Conservation (phyloP, 805 yeast genomes). For the Lipomyces yamanashiensis region DNA sequence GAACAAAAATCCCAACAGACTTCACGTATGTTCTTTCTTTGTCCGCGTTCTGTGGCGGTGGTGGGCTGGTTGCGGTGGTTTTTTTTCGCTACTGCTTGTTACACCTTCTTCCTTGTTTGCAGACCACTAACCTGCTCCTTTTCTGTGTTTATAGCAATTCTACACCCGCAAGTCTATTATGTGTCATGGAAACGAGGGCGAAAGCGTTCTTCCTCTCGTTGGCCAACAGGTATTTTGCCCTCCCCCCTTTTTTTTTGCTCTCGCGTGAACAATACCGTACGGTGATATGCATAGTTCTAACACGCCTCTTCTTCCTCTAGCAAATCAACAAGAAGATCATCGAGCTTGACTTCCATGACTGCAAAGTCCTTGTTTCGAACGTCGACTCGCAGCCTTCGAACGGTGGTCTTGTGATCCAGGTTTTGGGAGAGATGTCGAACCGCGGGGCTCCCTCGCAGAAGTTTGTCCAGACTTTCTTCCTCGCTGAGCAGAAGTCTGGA, state of each 20-base stretch:
- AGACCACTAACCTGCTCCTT: neutral
- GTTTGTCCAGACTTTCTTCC: slow-evolving; percentile 50
- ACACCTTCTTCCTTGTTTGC: neutral
- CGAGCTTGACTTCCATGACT: slow-evolving; percentile 43
- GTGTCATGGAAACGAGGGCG: slow-evolving; percentile 49
- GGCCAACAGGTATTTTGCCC: slow-evolving; percentile 41
- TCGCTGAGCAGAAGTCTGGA: slow-evolving; percentile 44
- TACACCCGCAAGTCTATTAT: slow-evolving; percentile 46
- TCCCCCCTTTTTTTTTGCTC: neutral
- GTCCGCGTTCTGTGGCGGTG: neutral
- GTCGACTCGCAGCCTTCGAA: slow-evolving; percentile 46
- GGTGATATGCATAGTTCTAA: neutral
- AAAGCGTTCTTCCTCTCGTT: slow-evolving; percentile 36
- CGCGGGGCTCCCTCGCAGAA: slow-evolving; percentile 44
- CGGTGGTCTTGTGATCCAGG: slow-evolving; percentile 47
- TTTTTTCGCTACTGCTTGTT: neutral
- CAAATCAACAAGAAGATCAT: slow-evolving; percentile 43
- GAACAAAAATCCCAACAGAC: slow-evolving; percentile 42
- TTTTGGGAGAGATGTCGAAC: slow-evolving; percentile 49
- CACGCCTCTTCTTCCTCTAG: neutral
- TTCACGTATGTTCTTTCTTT: slow-evolving; percentile 39
- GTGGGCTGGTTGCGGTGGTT: neutral
- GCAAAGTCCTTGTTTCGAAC: slow-evolving; percentile 47
- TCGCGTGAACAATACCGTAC: neutral
- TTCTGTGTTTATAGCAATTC: slow-evolving; percentile 38